Evolutionary conservation across 306 rosid genomes (phyloP).

Genomic region (Crotalaria pallida): DNA sequence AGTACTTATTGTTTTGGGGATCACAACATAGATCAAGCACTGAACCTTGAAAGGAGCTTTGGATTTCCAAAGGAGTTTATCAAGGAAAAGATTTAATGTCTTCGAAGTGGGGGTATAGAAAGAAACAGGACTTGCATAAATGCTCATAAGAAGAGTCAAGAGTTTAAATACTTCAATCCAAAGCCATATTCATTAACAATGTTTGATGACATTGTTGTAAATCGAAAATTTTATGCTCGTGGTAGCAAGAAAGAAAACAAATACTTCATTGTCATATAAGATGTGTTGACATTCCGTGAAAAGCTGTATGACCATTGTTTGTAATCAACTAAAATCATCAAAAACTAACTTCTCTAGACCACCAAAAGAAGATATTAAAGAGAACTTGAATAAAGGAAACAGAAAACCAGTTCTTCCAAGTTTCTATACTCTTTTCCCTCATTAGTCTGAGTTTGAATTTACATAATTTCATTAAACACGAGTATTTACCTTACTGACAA

Average conservation of each 20-base stretch:
- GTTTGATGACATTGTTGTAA: background rate
- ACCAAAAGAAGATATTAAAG: background rate
- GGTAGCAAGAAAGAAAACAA: background rate
- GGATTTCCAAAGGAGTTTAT: background rate
- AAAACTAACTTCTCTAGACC: background rate
- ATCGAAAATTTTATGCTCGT: background rate
- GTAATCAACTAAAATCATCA: background rate
- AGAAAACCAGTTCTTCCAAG: background rate
- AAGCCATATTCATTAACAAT: background rate
- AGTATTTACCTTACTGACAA: background rate
- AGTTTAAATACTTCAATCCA: background rate
- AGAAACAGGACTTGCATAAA: background rate
- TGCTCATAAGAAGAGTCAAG: background rate
- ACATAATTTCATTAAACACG: background rate
- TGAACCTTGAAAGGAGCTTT: background rate
- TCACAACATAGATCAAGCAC: background rate
- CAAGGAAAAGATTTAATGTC: background rate
- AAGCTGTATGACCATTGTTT: background rate
- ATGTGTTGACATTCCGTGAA: background rate
- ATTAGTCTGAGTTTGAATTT: background rate
- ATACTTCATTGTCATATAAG: background rate
- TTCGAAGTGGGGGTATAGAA: background rate
- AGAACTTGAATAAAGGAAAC: background rate
- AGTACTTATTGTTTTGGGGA: background rate
- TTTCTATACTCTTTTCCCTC: background rate